Conservation (phyloP, 2,329 filamentous ascomycete species). For the Aotearoamyces nothofagi region DNA sequence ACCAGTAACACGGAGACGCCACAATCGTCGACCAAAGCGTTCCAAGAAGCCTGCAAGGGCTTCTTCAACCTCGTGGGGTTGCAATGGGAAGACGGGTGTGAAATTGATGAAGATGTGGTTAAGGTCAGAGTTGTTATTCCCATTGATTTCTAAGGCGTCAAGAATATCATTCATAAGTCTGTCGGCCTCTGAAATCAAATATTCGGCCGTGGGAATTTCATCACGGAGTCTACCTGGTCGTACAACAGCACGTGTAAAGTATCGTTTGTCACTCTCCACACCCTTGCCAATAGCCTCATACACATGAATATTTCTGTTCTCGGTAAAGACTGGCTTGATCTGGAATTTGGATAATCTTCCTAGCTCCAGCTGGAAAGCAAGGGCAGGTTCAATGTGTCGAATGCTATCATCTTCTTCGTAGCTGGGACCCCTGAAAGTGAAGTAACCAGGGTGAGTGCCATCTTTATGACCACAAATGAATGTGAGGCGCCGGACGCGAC, state of each 20-base stretch:
- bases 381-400: constrained; percentile 88
- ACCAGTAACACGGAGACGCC: constrained; percentile 91
- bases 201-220: constrained; percentile 96
- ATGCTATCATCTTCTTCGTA: constrained; percentile 92
- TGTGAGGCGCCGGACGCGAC: constrained; percentile 75
- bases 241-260: constrained; percentile 94
- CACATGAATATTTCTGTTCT: constrained; percentile 98
- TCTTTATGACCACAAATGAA: constrained; percentile 95
- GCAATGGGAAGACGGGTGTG: constrained; percentile 85
- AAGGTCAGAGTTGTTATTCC: constrained; percentile 97
- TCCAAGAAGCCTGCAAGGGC: constrained; percentile 91
- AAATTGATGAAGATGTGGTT: constrained; percentile 99
- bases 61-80: constrained; percentile 80
- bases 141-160: constrained; percentile 94
- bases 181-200: constrained; percentile 93
- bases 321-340: constrained; percentile 95
- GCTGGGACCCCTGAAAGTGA: constrained; percentile 86
- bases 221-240: constrained; percentile 87
- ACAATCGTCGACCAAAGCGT: constrained; percentile 85
- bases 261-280: constrained; percentile 91
- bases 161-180: constrained; percentile 95
- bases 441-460: constrained; percentile 91
- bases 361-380: constrained; percentile 97
- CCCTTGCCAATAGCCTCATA: constrained; percentile 95
- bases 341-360: constrained; percentile 90